Evolutionary conservation across 163 green algal species (phyloP).

Genomic region (Botryococcus braunii): DNA sequence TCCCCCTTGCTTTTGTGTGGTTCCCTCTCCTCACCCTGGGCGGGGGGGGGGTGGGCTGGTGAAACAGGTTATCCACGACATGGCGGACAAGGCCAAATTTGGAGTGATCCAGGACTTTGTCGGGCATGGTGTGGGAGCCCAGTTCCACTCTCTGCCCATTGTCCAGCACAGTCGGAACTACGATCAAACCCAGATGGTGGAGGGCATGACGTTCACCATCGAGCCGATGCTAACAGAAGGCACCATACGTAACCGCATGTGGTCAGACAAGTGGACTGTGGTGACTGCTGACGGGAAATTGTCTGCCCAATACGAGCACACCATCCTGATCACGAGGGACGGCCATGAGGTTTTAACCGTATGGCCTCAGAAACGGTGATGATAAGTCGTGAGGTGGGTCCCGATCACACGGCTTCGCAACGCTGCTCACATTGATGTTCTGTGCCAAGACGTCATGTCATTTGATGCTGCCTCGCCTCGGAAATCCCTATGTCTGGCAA

Average conservation of each 20-base stretch:
- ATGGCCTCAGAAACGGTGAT: neutral
- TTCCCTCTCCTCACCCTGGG: too few species aligned
- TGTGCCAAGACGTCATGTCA: too few species aligned
- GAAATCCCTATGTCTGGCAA: too few species aligned
- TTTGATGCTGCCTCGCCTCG: too few species aligned
- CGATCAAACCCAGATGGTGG: constrained; percentile 55
- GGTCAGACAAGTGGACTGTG: constrained; percentile 86
- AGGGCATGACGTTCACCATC: constrained; percentile 91
- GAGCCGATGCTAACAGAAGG: constrained; percentile 89
- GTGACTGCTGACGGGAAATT: constrained; percentile 75
- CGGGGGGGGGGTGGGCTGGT: too few species aligned
- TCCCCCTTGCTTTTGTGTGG: too few species aligned
- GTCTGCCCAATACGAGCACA: constrained; percentile 93
- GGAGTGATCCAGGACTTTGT: constrained; percentile 69
- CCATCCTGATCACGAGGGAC: constrained; percentile 78
- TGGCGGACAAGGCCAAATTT: constrained; percentile 60
- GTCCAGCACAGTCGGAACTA: constrained; percentile 77
- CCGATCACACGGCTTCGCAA: too few species aligned
- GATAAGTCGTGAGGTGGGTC: too few species aligned
- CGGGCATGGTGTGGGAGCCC: constrained; percentile 87
- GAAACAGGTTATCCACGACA: constrained; percentile 48
- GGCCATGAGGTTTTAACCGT: constrained; percentile 85
- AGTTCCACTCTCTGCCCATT: constrained; percentile 82
- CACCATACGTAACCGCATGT: constrained; percentile 38
- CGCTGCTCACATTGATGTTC: too few species aligned